Conservation (phyloP, 2,329 filamentous ascomycete genomes). For the Fusarium aywerte region DNA sequence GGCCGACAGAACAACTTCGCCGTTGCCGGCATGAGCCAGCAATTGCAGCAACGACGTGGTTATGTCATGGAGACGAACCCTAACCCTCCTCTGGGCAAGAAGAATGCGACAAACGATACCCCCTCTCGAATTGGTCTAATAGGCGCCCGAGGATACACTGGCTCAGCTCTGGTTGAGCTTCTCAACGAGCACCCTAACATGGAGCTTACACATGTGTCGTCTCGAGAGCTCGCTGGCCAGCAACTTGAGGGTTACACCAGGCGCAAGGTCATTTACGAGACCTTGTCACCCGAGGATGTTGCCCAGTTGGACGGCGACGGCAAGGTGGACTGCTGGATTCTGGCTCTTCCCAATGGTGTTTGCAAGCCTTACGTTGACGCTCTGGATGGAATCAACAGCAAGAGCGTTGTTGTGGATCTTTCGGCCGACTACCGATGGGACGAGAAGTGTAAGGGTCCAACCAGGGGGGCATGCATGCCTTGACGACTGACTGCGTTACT, state of each 20-base stretch:
- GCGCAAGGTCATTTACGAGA: slow-evolving; percentile 91
- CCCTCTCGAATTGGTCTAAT: slow-evolving; percentile 87
- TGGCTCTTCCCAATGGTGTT: slow-evolving; percentile 95
- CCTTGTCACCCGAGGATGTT: slow-evolving; percentile 86
- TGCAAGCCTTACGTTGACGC: slow-evolving; percentile 95
- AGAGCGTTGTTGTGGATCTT: slow-evolving; percentile 87
- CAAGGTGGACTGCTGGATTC: slow-evolving; percentile 94
- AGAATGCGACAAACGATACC: slow-evolving; percentile 84
- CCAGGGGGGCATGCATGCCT: not conserved
- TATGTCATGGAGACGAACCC: slow-evolving; percentile 62
- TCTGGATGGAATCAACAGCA: slow-evolving; percentile 70
- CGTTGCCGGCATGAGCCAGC: slow-evolving; percentile 2
- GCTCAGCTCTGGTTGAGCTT: slow-evolving; percentile 87
- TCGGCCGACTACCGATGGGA: slow-evolving; percentile 90
- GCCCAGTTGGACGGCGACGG: slow-evolving; percentile 81
- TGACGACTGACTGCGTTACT: not conserved
- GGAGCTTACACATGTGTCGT: slow-evolving; percentile 91
- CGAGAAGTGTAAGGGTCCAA: slow-evolving; percentile 2
- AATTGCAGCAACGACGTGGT: slow-evolving; percentile 3
- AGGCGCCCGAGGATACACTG: slow-evolving; percentile 92
- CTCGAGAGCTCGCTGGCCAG: slow-evolving; percentile 88
- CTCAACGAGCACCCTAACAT: slow-evolving; percentile 89
- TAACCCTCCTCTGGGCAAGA: slow-evolving; percentile 88
- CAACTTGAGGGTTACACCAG: slow-evolving; percentile 91
- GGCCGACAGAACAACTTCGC: slow-evolving; percentile 8